These are phyloP conservation scores for Citrus glauca DNA, from an alignment of 345 rosid species.

Conservation along the genomic window DNA sequence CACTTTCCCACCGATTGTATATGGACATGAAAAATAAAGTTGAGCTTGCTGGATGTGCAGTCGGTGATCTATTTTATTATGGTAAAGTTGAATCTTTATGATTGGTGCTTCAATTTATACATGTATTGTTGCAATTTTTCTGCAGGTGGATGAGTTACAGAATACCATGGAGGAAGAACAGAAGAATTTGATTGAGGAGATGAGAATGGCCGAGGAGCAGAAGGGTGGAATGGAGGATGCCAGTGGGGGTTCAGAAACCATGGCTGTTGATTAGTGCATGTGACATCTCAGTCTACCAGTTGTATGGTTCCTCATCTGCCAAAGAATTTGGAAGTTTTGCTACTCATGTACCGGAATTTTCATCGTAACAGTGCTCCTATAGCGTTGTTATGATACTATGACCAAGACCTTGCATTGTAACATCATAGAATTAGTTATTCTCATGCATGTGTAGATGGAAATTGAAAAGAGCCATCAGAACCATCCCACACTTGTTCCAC, in stretches of 20 bases:
- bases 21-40: background rate
- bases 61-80: background rate
- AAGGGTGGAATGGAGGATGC: slow-evolving; percentile 61
- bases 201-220: slow-evolving; percentile 76
- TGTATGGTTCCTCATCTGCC: background rate
- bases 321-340: background rate
- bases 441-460: background rate
- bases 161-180: slow-evolving; percentile 88
- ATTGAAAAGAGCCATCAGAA: background rate
- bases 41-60: background rate
- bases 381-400: background rate
- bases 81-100: background rate
- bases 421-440: background rate
- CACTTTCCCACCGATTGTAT: background rate
- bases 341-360: background rate
- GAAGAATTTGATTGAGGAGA: slow-evolving; percentile 81
- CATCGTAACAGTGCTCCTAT: background rate
- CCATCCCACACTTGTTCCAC: background rate
- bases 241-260: slow-evolving; percentile 49
- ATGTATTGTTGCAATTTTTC: background rate
- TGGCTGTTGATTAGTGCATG: slow-evolving; percentile 49
- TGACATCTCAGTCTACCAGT: background rate
- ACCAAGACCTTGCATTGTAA: background rate
- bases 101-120: background rate
- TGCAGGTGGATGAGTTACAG: slow-evolving; percentile 94